Base-by-base conservation (phyloP, 345 rosid genomes). In the Populus davidiana region DNA sequence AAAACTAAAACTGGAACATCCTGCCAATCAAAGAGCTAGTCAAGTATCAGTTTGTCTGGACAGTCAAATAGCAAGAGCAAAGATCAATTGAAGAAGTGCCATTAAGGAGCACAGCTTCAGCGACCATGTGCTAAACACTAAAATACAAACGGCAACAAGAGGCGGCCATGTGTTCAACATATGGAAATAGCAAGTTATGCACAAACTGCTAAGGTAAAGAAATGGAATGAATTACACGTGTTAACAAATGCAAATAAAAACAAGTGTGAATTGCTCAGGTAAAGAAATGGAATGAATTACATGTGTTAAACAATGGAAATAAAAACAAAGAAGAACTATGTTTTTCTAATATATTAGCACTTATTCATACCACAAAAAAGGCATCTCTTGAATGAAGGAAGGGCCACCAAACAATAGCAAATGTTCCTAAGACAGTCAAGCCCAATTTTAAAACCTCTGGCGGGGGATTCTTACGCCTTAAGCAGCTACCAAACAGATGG, bases 391-490 rank as follows among this genome's bases (percentile, higher is more conserved):
- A 90, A 82, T 85, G 87, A 78, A 92, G 77, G 86, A 89, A 94
- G 0, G 97, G 98, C 96, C 91, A 94, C 98, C 99, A 96, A 79
- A 96, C 88, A 78, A 91, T 65, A 14, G 91, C 87, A 82, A 94
- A 90, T 59, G 97, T 91, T 70, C 87, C 88, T 1, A 86, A 16
- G 78, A 92, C 97, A 76, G 88, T 82, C 75, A 89, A 41, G 69
- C 97, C 95, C 71, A 96, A 85, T 86, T 91, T 94, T 70, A 71
- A 43, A 80, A 92, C 87, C 88, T 90, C 85, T 68, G 89, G 86
- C 64, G 86, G 17, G 5, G 97, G 96, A 74, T 77, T 85, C 76
- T 86, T 90, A 25, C 89, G 83, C 81, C 88, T 87, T 56, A 96
- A 82, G 87, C 95, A 92, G 85, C 88, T 96, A 72, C 99, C 98